phyloP scores from a whole-genome alignment of 768 basidiomycete species.

The Cystoderma amianthinum region DNA sequence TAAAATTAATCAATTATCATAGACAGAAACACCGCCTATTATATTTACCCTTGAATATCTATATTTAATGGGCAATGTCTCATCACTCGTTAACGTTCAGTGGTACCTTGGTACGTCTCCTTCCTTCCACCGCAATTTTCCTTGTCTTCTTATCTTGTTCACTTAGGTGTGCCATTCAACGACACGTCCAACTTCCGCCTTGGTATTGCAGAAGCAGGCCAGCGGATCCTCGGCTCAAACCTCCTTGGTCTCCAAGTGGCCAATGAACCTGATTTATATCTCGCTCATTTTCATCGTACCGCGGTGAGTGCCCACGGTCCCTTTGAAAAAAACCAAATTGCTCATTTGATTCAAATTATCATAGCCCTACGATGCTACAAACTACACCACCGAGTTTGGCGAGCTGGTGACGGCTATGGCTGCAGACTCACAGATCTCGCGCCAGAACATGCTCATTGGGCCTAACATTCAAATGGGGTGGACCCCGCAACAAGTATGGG shows the following conservation, averaged over 20 bases:
- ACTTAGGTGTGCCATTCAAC: slow-evolving; percentile 60
- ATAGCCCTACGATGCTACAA: slow-evolving; percentile 29
- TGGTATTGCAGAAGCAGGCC: slow-evolving; percentile 50
- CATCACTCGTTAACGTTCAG: slow-evolving; percentile 45
- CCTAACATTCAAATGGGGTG: slow-evolving; percentile 48
- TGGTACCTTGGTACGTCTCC: slow-evolving; percentile 54
- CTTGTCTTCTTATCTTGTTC: no score
- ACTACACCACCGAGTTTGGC: slow-evolving; percentile 53
- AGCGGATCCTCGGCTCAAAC: slow-evolving; percentile 60
- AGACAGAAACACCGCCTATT: slow-evolving; percentile 63
- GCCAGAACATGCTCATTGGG: slow-evolving; percentile 47
- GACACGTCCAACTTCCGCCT: slow-evolving; percentile 49
- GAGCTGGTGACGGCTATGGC: slow-evolving; percentile 36
- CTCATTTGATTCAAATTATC: background rate
- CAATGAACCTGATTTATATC: slow-evolving; percentile 61
- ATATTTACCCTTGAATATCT: slow-evolving; percentile 60
- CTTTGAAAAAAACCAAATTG: background rate
- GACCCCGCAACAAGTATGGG: slow-evolving; percentile 45
- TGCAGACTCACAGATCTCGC: slow-evolving; percentile 23
- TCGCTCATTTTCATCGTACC: slow-evolving; percentile 29
- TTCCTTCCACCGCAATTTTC: no score
- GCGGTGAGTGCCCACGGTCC: slow-evolving; percentile 7
- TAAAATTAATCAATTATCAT: no score
- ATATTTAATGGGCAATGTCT: slow-evolving; percentile 57
- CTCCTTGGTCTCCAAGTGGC: slow-evolving; percentile 67